Conservation (phyloP, 257 asterid genomes). For the Solanum ahanhuiri region DNA sequence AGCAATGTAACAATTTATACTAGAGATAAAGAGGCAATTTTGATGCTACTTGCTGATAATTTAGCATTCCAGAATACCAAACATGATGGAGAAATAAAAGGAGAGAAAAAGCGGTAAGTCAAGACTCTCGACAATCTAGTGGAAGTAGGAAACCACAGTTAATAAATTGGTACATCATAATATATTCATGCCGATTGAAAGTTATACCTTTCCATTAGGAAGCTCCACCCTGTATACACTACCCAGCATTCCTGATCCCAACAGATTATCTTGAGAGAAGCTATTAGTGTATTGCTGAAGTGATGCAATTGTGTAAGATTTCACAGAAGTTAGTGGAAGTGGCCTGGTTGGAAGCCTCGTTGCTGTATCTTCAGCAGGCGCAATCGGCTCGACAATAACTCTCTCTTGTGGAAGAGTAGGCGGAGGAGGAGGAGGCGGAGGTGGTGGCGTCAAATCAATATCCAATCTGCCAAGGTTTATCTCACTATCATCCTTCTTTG, state of each 20-base stretch:
- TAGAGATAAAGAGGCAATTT: not conserved
- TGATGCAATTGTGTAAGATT: constrained; percentile 66
- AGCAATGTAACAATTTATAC: not conserved
- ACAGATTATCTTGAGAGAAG: constrained; percentile 82
- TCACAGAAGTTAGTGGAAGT: constrained; percentile 54
- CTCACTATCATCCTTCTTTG: constrained; percentile 38
- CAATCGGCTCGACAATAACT: constrained; percentile 43
- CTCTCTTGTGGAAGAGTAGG: constrained; percentile 37
- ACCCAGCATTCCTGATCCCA: constrained; percentile 85
- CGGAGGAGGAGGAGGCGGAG: constrained; percentile 27
- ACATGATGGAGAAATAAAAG: not conserved
- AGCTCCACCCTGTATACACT: constrained; percentile 80
- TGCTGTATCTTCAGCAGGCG: constrained; percentile 28
- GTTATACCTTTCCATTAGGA: constrained; percentile 64
- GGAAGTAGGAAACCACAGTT: not conserved
- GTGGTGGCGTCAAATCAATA: constrained; percentile 44
- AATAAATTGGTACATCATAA: not conserved
- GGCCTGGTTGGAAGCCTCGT: constrained; percentile 20
- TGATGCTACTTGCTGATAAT: not conserved
- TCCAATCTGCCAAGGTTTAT: constrained; percentile 57
- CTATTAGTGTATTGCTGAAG: constrained; percentile 94
- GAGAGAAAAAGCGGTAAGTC: not conserved
- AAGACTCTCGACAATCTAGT: not conserved
- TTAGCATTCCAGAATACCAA: not conserved
- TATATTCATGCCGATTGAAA: not conserved